These are phyloP conservation scores for Lecanicillium sp. DNA, from an alignment of 2,329 filamentous ascomycete genomes.

Conservation along the genomic window DNA sequence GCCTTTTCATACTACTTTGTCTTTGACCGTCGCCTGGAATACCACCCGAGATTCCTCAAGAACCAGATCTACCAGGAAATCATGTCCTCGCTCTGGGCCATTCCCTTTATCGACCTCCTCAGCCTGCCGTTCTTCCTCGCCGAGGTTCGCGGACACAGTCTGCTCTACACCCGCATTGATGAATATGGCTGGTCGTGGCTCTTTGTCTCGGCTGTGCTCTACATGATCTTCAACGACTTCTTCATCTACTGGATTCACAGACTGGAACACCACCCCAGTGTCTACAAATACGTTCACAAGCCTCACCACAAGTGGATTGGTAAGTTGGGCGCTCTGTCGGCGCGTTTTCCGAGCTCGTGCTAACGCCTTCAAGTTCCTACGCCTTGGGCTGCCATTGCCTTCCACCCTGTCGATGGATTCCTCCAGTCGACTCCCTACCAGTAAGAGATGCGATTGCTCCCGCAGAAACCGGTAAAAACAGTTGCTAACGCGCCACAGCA, in stretches of 20 bases:
- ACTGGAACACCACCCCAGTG: conserved; percentile 37
- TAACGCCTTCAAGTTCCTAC: conserved; percentile 32
- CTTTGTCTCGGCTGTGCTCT: conserved; percentile 31
- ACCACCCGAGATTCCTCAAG: conserved; percentile 43
- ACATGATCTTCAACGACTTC: conserved; percentile 41
- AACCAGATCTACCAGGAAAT: conserved; percentile 42
- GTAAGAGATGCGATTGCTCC: conserved; percentile 21
- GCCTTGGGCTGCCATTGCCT: conserved; percentile 41
- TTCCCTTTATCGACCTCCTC: conserved; percentile 39
- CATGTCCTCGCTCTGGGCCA: conserved; percentile 33
- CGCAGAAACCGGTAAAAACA: background rate
- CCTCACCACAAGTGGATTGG: conserved; percentile 45
- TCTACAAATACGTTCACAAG: conserved; percentile 44
- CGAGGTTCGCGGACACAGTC: conserved; percentile 41
- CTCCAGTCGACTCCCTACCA: conserved; percentile 42
- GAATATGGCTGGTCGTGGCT: conserved; percentile 38
- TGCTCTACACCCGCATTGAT: conserved; percentile 33
- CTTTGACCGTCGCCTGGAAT: conserved; percentile 39
- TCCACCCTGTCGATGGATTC: conserved; percentile 42
- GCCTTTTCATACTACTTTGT: conserved; percentile 68
- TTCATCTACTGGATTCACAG: conserved; percentile 44
- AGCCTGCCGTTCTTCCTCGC: conserved; percentile 40
- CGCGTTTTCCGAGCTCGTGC: background rate
- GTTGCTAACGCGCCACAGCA: conserved; percentile 18
- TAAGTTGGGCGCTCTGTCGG: conserved; percentile 20